Conservation (phyloP, 306 rosid genomes). For the Quercus cerris region DNA sequence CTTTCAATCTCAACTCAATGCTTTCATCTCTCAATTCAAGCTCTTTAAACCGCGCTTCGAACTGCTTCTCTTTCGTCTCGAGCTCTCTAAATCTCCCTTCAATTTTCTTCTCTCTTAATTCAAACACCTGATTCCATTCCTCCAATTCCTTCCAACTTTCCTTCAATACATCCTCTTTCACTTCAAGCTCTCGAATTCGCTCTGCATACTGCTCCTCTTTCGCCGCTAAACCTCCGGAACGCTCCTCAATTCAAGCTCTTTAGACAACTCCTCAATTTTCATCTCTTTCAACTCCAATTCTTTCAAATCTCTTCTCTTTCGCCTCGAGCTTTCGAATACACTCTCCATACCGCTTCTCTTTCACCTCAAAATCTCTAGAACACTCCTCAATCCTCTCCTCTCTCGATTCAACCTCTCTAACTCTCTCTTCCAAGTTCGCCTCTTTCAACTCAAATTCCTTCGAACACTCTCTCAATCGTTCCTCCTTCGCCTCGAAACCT, state of each 20-base stretch:
- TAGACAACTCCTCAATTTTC: slow-evolving; percentile 9
- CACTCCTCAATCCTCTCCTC: too few relatives aligned
- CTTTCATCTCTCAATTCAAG: too few relatives aligned
- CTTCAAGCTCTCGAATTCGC: slow-evolving; percentile 6
- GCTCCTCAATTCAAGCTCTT: slow-evolving; percentile 27
- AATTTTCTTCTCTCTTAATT: slow-evolving; percentile 10
- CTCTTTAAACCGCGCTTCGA: too few relatives aligned
- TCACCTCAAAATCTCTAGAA: too few relatives aligned
- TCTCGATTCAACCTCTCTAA: too few relatives aligned
- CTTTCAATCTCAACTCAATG: too few relatives aligned
- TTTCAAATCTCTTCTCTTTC: too few relatives aligned
- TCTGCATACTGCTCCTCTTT: slow-evolving; percentile 1
- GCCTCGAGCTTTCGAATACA: slow-evolving; percentile 16
- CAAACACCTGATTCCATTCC: slow-evolving; percentile 16
- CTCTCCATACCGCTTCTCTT: too few relatives aligned
- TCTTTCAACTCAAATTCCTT: slow-evolving; percentile 9
- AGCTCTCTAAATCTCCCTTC: slow-evolving; percentile 13
- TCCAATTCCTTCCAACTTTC: slow-evolving; percentile 6
- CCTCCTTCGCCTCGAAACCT: too few relatives aligned
- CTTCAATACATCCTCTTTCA: slow-evolving; percentile 11
- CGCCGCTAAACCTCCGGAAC: too few relatives aligned
- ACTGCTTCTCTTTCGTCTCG: slow-evolving; percentile 2
- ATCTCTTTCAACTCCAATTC: slow-evolving; percentile 1
- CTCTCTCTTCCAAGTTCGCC: too few relatives aligned
- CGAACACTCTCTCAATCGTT: slow-evolving; percentile 15